A percentile compares a stretch with the other conserved stretches of the same genome.
These are phyloP conservation scores for Metschnikowia borealis DNA, from an alignment of 805 yeast genomes.

Conservation along the genomic window DNA sequence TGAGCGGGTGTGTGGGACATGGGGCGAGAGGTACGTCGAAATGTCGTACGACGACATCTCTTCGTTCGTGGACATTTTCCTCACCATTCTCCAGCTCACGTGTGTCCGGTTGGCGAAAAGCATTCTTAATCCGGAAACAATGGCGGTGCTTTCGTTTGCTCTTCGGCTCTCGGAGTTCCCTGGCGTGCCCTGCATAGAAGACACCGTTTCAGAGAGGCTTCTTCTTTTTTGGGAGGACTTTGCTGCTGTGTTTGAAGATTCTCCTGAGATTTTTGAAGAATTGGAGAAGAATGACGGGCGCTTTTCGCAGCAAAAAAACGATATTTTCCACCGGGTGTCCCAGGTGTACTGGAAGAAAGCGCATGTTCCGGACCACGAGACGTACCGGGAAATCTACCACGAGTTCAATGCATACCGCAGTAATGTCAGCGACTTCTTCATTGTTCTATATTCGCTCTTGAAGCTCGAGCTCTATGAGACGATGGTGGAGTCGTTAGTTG, in stretches of 20 bases:
- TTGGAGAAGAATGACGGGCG: constrained; percentile 14
- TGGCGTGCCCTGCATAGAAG: constrained; percentile 57
- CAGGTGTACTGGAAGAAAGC: constrained; percentile 67
- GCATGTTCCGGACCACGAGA: constrained; percentile 38
- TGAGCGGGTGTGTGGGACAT: constrained; percentile 39
- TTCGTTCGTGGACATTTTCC: constrained; percentile 41
- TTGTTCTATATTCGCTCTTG: constrained; percentile 62
- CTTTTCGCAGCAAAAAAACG: constrained; percentile 19
- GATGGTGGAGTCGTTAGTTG: constrained; percentile 22
- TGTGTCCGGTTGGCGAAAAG: constrained; percentile 39
- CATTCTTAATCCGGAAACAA: constrained; percentile 31
- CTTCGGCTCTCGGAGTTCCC: constrained; percentile 53
- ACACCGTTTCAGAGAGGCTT: constrained; percentile 47
- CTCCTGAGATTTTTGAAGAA: constrained; percentile 16
- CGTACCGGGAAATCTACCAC: constrained; percentile 31
- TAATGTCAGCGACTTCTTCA: constrained; percentile 75
- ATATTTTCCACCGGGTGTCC: constrained; percentile 50
- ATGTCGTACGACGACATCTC: constrained; percentile 19
- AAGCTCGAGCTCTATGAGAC: constrained; percentile 48
- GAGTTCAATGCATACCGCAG: constrained; percentile 68
- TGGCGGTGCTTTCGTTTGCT: constrained; percentile 45
- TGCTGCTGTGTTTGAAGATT: constrained; percentile 45
- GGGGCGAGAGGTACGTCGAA: constrained; percentile 42
- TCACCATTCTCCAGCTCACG: constrained; percentile 46
- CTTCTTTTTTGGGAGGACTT: constrained; percentile 68